Evolutionary conservation across 2,329 filamentous ascomycete genomes (phyloP).

Genomic region (Aspergillus costaricaensis): DNA sequence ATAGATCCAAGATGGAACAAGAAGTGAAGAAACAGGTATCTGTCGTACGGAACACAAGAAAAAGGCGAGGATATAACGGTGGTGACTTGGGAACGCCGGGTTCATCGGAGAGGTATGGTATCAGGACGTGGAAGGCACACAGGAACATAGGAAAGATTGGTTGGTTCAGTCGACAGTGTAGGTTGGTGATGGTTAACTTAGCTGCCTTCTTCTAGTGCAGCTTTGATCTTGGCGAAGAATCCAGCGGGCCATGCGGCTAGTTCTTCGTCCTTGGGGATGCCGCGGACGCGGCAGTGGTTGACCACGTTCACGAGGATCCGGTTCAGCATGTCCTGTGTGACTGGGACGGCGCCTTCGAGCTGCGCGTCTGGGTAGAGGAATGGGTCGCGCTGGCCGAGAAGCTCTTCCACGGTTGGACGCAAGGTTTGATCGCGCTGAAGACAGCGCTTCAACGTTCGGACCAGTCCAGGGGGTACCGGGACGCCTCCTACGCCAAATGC

Average conservation of each 20-base stretch:
- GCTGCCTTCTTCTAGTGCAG: conserved; percentile 43
- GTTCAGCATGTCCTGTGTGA: conserved; percentile 60
- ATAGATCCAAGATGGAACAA: background rate
- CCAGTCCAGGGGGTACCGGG: conserved; percentile 56
- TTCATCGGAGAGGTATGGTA: background rate
- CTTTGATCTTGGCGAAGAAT: conserved; percentile 51
- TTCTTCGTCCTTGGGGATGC: conserved; percentile 60
- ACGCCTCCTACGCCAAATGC: conserved; percentile 50
- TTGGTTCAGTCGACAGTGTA: background rate
- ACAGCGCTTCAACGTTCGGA: conserved; percentile 59
- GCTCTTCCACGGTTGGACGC: conserved; percentile 59
- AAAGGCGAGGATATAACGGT: background rate
- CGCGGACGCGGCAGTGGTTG: conserved; percentile 59
- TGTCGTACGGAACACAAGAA: background rate
- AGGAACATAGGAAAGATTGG: background rate
- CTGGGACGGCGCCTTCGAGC: conserved; percentile 49
- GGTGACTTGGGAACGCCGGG: conserved; percentile 4
- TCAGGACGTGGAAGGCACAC: background rate
- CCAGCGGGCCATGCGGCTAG: conserved; percentile 50
- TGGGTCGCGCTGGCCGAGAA: conserved; percentile 57
- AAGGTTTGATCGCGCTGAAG: conserved; percentile 59
- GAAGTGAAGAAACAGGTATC: background rate
- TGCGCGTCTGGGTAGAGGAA: conserved; percentile 60
- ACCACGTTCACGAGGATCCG: conserved; percentile 63
- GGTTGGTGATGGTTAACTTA: background rate